Evolutionary conservation across 306 rosid species (phyloP).

Genomic region (Corylus americana): DNA sequence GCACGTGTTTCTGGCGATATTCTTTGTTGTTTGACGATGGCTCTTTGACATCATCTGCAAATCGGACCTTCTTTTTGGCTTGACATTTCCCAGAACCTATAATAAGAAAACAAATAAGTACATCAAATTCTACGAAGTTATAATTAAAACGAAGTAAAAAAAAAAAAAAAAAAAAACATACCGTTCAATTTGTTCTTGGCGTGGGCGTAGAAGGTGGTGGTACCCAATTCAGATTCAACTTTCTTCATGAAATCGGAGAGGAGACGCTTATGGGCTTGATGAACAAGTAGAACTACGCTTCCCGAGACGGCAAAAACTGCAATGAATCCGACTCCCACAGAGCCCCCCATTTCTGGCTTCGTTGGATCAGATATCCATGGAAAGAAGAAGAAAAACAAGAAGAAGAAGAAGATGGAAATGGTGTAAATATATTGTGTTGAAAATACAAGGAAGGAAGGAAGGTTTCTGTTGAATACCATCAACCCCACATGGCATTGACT

Average conservation of each 20-base stretch:
- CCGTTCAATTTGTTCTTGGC: slow-evolving; percentile 4
- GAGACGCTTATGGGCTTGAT: slow-evolving; percentile 72
- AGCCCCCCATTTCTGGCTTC: slow-evolving; percentile 43
- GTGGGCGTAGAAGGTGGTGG: slow-evolving; percentile 7
- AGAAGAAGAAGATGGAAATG: slow-evolving; percentile 9
- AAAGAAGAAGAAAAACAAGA: background rate
- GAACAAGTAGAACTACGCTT: slow-evolving; percentile 63
- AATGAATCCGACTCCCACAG: slow-evolving; percentile 62
- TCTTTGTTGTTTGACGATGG: slow-evolving; percentile 42
- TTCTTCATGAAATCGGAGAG: slow-evolving; percentile 72
- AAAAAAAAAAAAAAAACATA: background rate
- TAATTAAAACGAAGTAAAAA: background rate
- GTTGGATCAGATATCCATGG: slow-evolving; percentile 17
- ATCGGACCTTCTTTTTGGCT: slow-evolving; percentile 65
- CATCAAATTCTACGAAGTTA: background rate
- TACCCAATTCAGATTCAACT: slow-evolving; percentile 54
- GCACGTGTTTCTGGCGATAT: slow-evolving; percentile 25
- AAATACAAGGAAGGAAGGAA: slow-evolving; percentile 1
- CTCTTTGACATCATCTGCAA: slow-evolving; percentile 53
- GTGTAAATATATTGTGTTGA: background rate
- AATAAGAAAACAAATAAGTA: too few relatives aligned
- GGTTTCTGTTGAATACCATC: slow-evolving; percentile 9
- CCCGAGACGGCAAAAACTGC: slow-evolving; percentile 83
- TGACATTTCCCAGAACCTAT: slow-evolving; percentile 31
- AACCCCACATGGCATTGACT: slow-evolving; percentile 1